These are phyloP conservation scores for Coprinopsis marcescibilis DNA, from an alignment of 768 basidiomycete genomes.

Conservation along the genomic window DNA sequence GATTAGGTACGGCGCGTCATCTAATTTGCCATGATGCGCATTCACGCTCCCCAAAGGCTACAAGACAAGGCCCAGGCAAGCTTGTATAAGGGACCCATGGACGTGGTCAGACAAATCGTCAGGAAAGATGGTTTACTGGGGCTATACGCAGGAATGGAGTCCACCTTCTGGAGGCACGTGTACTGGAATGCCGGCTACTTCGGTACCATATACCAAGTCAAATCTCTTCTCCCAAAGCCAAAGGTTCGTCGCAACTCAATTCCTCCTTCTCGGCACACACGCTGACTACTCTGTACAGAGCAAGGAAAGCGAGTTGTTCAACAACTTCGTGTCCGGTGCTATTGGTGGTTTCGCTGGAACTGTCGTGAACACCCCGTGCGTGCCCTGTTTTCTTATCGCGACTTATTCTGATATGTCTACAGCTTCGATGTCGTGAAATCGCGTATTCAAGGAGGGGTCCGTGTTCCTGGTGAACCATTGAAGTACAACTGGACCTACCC, in stretches of 20 bases:
- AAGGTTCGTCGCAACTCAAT: slow-evolving; percentile 48
- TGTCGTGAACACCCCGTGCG: slow-evolving; percentile 86
- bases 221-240: slow-evolving; percentile 74
- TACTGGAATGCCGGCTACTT: slow-evolving; percentile 98
- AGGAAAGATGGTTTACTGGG: slow-evolving; percentile 77
- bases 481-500: slow-evolving; percentile 98
- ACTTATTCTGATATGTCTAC: slow-evolving; percentile 6
- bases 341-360: slow-evolving; percentile 91
- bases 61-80: slow-evolving; percentile 95
- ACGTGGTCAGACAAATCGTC: slow-evolving; percentile 79
- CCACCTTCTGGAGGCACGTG: slow-evolving; percentile 96
- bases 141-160: slow-evolving; percentile 92
- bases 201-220: slow-evolving; percentile 84
- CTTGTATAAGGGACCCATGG: slow-evolving; percentile 86
- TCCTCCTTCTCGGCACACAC: slow-evolving; percentile 32
- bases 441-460: slow-evolving; percentile 77
- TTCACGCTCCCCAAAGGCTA: slow-evolving; percentile 37
- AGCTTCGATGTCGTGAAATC: slow-evolving; percentile 73
- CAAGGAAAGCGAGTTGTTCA: slow-evolving; percentile 60
- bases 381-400: slow-evolving; percentile 1
- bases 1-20: slow-evolving; percentile 50
- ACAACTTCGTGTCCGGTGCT: slow-evolving; percentile 89
- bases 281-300: too few relatives aligned
- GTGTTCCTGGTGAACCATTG: slow-evolving; percentile 61
- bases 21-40: background rate